phyloP scores from a whole-genome alignment of 2,329 filamentous ascomycete species.

The Bisporella sp. region DNA sequence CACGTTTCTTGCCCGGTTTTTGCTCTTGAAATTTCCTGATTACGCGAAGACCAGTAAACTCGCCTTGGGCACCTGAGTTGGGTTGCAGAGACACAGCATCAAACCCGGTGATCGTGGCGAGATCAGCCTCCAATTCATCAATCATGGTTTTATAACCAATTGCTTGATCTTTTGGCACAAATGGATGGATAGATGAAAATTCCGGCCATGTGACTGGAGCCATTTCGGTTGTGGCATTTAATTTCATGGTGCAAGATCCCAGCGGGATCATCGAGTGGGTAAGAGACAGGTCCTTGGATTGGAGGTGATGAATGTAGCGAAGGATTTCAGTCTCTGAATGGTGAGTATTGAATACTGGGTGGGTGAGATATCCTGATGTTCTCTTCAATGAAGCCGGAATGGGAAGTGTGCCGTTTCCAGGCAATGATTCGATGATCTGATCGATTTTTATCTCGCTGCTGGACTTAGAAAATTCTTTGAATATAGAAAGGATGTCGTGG shows the following conservation, averaged over 20 bases:
- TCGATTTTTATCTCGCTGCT: constrained; percentile 23
- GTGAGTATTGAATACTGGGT: constrained; percentile 90
- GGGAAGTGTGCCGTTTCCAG: constrained; percentile 27
- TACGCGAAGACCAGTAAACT: constrained; percentile 82
- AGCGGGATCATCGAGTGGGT: constrained; percentile 97
- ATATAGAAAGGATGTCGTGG: constrained; percentile 48
- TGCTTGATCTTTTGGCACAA: constrained; percentile 56
- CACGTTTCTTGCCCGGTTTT: constrained; percentile 62
- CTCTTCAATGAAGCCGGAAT: constrained; percentile 59
- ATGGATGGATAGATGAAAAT: constrained; percentile 77
- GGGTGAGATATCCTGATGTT: constrained; percentile 70
- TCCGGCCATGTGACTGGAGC: constrained; percentile 70
- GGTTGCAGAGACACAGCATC: constrained; percentile 84
- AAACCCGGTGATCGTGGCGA: constrained; percentile 83
- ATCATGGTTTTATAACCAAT: constrained; percentile 67
- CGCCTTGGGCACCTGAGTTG: constrained; percentile 92
- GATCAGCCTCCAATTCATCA: constrained; percentile 63
- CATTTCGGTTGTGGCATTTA: constrained; percentile 94
- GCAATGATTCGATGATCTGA: constrained; percentile 37
- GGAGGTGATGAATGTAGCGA: constrained; percentile 86
- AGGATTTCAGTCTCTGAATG: constrained; percentile 93
- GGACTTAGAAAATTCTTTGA: constrained; percentile 33
- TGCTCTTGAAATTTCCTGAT: constrained; percentile 80
- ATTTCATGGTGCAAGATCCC: constrained; percentile 97
- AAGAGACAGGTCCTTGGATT: constrained; percentile 89